phyloP scores from a whole-genome alignment of 768 basidiomycete species.

The Lentinula sp. region DNA sequence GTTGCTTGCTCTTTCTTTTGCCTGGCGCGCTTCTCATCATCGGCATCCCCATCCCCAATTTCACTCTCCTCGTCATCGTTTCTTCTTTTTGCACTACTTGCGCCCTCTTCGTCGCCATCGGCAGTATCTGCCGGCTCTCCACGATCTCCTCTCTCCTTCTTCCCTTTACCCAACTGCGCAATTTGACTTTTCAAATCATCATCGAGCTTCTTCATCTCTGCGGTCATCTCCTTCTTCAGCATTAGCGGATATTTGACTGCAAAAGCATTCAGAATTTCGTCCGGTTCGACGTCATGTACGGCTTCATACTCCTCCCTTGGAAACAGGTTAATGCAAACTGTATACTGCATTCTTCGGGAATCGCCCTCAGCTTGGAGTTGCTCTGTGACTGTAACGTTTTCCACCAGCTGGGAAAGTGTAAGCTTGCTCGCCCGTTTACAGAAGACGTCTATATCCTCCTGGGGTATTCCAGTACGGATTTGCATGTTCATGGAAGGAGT shows the following conservation, averaged over 20 bases:
- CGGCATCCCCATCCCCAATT: slow-evolving; percentile 77
- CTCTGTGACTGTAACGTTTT: slow-evolving; percentile 79
- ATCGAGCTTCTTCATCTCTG: slow-evolving; percentile 82
- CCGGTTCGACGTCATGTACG: slow-evolving; percentile 73
- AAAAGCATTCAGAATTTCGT: slow-evolving; percentile 71
- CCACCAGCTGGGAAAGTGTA: slow-evolving; percentile 83
- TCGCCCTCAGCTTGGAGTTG: slow-evolving; percentile 59
- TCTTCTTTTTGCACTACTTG: slow-evolving; percentile 23
- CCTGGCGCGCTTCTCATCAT: slow-evolving; percentile 66
- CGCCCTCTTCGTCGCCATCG: slow-evolving; percentile 32
- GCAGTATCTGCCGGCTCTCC: slow-evolving; percentile 53
- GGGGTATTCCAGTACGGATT: slow-evolving; percentile 45
- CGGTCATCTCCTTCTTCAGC: slow-evolving; percentile 80
- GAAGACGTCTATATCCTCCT: slow-evolving; percentile 62
- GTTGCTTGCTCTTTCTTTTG: slow-evolving; percentile 70
- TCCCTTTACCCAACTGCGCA: slow-evolving; percentile 80
- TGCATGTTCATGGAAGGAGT: slow-evolving; percentile 96
- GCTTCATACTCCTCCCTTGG: slow-evolving; percentile 75
- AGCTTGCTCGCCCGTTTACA: slow-evolving; percentile 87
- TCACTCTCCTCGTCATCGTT: slow-evolving; percentile 69
- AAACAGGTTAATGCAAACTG: slow-evolving; percentile 78
- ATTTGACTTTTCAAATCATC: slow-evolving; percentile 75
- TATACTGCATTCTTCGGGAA: slow-evolving; percentile 74
- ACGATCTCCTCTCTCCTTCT: slow-evolving; percentile 36
- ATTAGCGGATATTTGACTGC: slow-evolving; percentile 68